Base-by-base conservation (phyloP, 768 basidiomycete species). In the Boletus eberwhitei region DNA sequence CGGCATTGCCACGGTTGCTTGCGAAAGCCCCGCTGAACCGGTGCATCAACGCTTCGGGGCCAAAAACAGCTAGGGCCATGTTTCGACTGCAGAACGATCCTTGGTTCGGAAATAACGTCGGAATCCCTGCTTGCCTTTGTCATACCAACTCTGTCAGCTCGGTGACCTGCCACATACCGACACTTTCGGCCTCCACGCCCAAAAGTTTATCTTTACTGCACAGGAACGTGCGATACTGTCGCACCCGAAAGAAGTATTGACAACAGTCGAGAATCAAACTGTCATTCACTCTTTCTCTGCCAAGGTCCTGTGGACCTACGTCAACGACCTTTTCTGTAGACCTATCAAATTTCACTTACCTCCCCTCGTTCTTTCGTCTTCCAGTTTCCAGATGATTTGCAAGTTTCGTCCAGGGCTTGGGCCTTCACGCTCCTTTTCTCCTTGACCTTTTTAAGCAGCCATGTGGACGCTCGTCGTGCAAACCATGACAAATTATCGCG, bases 261-360 rank as follows among this genome's bases (percentile, higher is more conserved):
- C 85, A 87, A 61, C 90, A 93, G 65, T 92, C 91, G 49, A 87
- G 70, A 61, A 93, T 90, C 37, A 87, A 70, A 48, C 76, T 75
- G 62, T 93, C 90, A 61, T 90, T 90, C 54, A 61, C 68, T 64
- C 77, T 75, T 57, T 77, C 77, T 48, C 56, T 59, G 26, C 64
- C 61, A 19, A 65, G 43, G 24, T 63, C 62, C 63, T 64, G 62
- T 41, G 36, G 24, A 26, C 40, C 16, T 5, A 4, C 3, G 29
- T 68, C 38, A 60, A 37, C 22, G 8, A 14, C 16, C 7, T 34
- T 38, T 26, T 37, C 19, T 38, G 26, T 35, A 22, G n/a, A 31
- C 38, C 1, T 44, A 22, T 16, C 17, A 41, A 40, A 29, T 26
- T 4, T 9, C 21, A 59, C 59, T 55, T 51, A 81, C 85, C 65